Evolutionary conservation across 805 yeast species (phyloP).

Genomic region (Candida sphagnicola): DNA sequence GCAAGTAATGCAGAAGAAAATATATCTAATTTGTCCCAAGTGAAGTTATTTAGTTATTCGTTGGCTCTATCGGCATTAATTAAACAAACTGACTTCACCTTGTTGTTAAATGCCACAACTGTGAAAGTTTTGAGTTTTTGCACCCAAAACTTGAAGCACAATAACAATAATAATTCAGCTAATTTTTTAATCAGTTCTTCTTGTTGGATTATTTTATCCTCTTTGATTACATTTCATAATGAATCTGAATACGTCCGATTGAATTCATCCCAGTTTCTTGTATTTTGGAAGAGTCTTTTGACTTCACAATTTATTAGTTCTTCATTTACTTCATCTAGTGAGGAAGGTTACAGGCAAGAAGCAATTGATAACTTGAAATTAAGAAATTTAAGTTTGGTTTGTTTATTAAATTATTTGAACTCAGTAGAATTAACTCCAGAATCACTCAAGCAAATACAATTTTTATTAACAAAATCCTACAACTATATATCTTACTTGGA

Average conservation of each 20-base stretch:
- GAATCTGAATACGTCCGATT: conserved; percentile 40
- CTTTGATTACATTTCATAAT: conserved; percentile 36
- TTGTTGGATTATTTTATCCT: conserved; percentile 40
- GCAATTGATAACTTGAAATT: conserved; percentile 31
- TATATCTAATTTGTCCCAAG: conserved; percentile 13
- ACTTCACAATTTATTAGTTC: conserved; percentile 37
- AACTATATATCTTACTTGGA: conserved; percentile 39
- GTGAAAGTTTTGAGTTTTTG: conserved; percentile 42
- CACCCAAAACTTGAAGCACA: conserved; percentile 41
- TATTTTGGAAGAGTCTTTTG: conserved; percentile 42
- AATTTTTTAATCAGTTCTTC: conserved; percentile 24
- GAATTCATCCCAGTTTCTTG: conserved; percentile 41
- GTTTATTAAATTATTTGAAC: conserved; percentile 36
- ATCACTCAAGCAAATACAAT: conserved; percentile 37
- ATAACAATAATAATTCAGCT: conserved; percentile 15
- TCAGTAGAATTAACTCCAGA: conserved; percentile 38
- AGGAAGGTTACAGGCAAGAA: conserved; percentile 20
- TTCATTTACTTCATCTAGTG: conserved; percentile 12
- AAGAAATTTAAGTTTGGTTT: conserved; percentile 34
- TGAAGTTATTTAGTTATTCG: conserved; percentile 28
- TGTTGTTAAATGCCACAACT: conserved; percentile 36
- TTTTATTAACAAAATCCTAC: conserved; percentile 36
- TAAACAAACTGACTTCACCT: conserved; percentile 29
- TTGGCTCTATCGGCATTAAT: conserved; percentile 33
- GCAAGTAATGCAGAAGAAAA: conserved; percentile 14